A percentile compares a stretch with the other conserved stretches of the same genome.
Conservation (phyloP, 192 early-diverging fungal genomes). For the Coemansia sp. region DNA sequence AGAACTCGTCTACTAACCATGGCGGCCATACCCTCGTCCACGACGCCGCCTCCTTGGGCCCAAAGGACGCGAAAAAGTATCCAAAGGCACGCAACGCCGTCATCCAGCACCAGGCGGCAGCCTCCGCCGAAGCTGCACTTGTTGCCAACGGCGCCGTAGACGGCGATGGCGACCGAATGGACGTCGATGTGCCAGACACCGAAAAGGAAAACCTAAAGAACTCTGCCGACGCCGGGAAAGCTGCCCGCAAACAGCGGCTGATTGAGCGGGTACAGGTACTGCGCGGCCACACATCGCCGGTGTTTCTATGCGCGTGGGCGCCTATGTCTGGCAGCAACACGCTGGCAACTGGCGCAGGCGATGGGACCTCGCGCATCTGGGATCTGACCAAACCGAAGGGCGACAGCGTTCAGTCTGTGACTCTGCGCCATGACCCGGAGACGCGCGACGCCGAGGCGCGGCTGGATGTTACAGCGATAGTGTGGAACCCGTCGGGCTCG, state of each 20-base stretch:
- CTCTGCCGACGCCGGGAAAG: background rate
- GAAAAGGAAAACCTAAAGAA: slow-evolving; percentile 23
- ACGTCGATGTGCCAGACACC: slow-evolving; percentile 46
- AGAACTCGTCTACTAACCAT: slow-evolving; percentile 8
- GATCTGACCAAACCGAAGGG: slow-evolving; percentile 59
- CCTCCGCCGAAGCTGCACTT: background rate
- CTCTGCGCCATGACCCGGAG: slow-evolving; percentile 55
- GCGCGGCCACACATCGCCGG: slow-evolving; percentile 68
- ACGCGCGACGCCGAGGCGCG: slow-evolving; percentile 47
- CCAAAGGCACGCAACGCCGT: slow-evolving; percentile 10
- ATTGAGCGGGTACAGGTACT: slow-evolving; percentile 58
- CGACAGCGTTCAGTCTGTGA: slow-evolving; percentile 53
- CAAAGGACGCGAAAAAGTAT: slow-evolving; percentile 15
- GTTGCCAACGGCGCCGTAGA: background rate
- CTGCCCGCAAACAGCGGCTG: slow-evolving; percentile 14
- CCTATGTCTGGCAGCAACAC: slow-evolving; percentile 58
- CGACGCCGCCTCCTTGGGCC: slow-evolving; percentile 7
- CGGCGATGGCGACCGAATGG: slow-evolving; percentile 19
- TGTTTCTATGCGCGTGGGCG: slow-evolving; percentile 81
- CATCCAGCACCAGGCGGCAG: background rate
- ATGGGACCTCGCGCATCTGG: slow-evolving; percentile 89
- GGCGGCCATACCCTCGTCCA: slow-evolving; percentile 49
- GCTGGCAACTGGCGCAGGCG: slow-evolving; percentile 73
- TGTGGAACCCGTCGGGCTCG: slow-evolving; percentile 80
- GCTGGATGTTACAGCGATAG: slow-evolving; percentile 78